Base-by-base conservation (phyloP, 495 filamentous ascomycete genomes). In the Aspergillus haitiensis region DNA sequence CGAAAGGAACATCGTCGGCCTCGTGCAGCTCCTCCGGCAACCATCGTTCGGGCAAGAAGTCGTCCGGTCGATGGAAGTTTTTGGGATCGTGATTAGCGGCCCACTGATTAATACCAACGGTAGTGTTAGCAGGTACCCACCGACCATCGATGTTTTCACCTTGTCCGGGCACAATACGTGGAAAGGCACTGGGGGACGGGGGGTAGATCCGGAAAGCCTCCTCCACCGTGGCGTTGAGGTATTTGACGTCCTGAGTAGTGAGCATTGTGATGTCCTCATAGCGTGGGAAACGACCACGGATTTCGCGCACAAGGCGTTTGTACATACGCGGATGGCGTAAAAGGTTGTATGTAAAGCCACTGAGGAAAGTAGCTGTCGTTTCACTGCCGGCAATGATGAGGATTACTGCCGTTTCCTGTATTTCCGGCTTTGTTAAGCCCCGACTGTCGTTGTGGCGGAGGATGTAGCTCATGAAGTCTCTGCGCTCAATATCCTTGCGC, bases 41-140 rank as follows among this genome's bases (percentile, higher is more conserved):
- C 67, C 66, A 72, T 32, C 72, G 65, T 40, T 73, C 68, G 3
- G 76, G 76, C 18, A 69, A 37, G 56, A 73, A 74, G 1, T 58
- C 33, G 6, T 74, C 56, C 3, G 67, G 62, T 7, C 62, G 56
- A 7, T 56, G 50, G 52, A 72, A 77, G 39, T 69, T 67, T 4
- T 9, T 33, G 0, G 61, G 47, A 39, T 55, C 58, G 7, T 62
- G 72, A 40, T 61, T 37, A 12, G 66, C 12, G 63, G 61, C 68
- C 64, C 73, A 40, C 10, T 47, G 49, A 5, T 42, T 8, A 0
- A 60, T 16, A 13, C 50, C 49, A 12, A 60, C 58, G 2, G 35
- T 50, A n/a, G 42, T 35, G 12, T 35, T 35, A 13, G 45, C 45
- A 12, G 55, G 15, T 27, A 58, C 55, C 34, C 55, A 50, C 6